Conservation (phyloP, 768 basidiomycete genomes). For the Rhodotorula diobovata region DNA sequence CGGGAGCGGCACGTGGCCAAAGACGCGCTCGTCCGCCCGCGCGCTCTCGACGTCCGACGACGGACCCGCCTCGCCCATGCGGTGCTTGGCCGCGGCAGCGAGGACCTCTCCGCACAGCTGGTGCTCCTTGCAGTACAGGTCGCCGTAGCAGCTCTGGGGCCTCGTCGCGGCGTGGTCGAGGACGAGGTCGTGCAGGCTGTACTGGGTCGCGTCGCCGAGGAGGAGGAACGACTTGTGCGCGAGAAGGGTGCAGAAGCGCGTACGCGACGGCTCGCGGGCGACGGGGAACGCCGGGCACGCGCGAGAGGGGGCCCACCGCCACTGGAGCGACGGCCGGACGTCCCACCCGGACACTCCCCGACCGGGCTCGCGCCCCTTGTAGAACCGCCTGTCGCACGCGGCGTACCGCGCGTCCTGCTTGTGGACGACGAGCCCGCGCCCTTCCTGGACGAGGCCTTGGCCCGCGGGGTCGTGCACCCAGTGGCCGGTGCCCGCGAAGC, state of each 20-base stretch:
- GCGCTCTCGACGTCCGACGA: conserved; percentile 26
- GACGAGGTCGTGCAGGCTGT: conserved; percentile 42
- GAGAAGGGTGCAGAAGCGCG: conserved; percentile 36
- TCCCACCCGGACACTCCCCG: conserved; percentile 20
- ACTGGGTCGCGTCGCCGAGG: conserved; percentile 42
- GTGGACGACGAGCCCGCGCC: conserved; percentile 37
- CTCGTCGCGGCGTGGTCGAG: conserved; percentile 39
- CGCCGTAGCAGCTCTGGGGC: conserved; percentile 43
- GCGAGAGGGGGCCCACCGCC: conserved; percentile 33
- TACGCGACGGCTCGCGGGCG: not conserved
- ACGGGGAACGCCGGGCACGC: conserved; percentile 8
- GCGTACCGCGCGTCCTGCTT: conserved; percentile 39
- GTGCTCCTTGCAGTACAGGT: conserved; percentile 44
- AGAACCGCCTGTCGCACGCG: conserved; percentile 42
- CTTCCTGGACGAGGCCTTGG: not conserved
- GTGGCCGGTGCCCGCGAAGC: conserved; percentile 19
- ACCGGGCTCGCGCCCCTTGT: conserved; percentile 20
- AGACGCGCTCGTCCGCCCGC: conserved; percentile 26
- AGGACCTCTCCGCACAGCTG: conserved; percentile 36
- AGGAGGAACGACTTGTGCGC: conserved; percentile 42
- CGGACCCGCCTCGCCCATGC: too few relatives aligned
- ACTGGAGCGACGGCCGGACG: conserved; percentile 42
- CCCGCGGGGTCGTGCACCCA: conserved; percentile 40
- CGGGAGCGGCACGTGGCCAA: conserved; percentile 28
- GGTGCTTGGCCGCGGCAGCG: not conserved